phyloP scores from a whole-genome alignment of 257 asterid genomes.

The Euphrasia confusa region DNA sequence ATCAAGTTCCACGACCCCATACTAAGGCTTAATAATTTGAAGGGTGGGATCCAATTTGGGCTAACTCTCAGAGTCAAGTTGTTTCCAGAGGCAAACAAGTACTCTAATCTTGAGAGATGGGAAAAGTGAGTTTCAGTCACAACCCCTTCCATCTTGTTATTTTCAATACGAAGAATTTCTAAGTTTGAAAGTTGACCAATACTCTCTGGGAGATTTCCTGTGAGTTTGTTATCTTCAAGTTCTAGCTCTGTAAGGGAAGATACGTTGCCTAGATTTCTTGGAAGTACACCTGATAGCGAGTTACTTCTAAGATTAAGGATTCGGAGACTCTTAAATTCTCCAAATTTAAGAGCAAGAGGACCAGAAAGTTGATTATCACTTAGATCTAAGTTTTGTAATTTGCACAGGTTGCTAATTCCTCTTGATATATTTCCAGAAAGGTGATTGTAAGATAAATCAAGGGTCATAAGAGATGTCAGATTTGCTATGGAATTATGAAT shows the following conservation, averaged over 20 bases:
- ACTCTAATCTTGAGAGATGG: slow-evolving; percentile 24
- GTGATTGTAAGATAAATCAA: not conserved
- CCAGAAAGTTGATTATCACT: too few species aligned
- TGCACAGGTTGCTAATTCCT: too few species aligned
- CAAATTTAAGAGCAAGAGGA: too few species aligned
- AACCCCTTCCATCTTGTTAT: slow-evolving; percentile 30
- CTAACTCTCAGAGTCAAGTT: slow-evolving; percentile 8
- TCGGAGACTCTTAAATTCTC: too few species aligned
- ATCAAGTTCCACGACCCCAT: slow-evolving; percentile 24
- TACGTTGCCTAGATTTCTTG: too few species aligned
- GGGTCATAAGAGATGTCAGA: slow-evolving; percentile 25
- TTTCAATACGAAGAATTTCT: too few species aligned
- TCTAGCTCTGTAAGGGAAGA: too few species aligned
- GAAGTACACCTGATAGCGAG: too few species aligned
- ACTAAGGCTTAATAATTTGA: not conserved
- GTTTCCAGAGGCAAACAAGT: slow-evolving; percentile 16
- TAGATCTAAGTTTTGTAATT: too few species aligned
- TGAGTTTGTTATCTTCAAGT: too few species aligned
- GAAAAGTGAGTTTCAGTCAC: slow-evolving; percentile 31
- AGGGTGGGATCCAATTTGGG: not conserved
- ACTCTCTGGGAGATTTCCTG: slow-evolving; percentile 29
- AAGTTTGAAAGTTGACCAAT: slow-evolving; percentile 30
- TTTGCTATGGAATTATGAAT: slow-evolving; percentile 29
- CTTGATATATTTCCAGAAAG: not conserved
- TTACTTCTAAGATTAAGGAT: too few species aligned